Base-by-base conservation (phyloP, 345 rosid species). In the Draba incana region DNA sequence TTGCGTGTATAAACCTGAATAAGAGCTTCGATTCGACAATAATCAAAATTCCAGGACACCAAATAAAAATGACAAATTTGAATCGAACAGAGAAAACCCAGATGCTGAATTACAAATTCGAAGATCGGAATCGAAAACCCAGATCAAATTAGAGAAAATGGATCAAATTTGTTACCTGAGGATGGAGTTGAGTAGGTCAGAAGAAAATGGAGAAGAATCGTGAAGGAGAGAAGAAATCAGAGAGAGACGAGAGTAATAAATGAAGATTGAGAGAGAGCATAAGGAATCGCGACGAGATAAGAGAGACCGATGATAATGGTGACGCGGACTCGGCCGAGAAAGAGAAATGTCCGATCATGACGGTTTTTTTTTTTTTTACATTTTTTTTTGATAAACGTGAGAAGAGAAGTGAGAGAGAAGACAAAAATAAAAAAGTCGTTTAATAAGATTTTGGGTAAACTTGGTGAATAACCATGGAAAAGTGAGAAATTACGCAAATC, bases 261-360 rank as follows among this genome's bases (percentile, higher is more conserved):
- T 7, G 3, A 39, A 31, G 10, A 23, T n/a, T 23, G 20, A 2
- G 10, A 35, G 44, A 33, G 8, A 8, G 39, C 75, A 42, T 69
- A 6, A 75, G 75, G 74, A 75, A 75, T 56, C 61, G 66, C 43
- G 27, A 75, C 45, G 75, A 63, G 78, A 75, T 75, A 75, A 75
- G 75, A 68, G 20, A 69, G 69, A 46, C 6, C 41, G 65, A 62
- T 56, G 52, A 68, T 33, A 33, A 49, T 35, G 66, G 70, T 69
- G 78, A 75, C 78, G 62, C 57, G 66, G 74, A 68, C 57, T 54
- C 62, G 62, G 71, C 60, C 56, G 70, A 54, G 68, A 70, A 39
- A 59, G 28, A 42, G 67, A 20, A 20, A 20, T 20, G 20, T 20
- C 67, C 77, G 72, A 74, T 60, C 72, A 27, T 58, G 77, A 74